Conservation (phyloP, 192 early-diverging fungal genomes). For the Diversispora epigaea region DNA sequence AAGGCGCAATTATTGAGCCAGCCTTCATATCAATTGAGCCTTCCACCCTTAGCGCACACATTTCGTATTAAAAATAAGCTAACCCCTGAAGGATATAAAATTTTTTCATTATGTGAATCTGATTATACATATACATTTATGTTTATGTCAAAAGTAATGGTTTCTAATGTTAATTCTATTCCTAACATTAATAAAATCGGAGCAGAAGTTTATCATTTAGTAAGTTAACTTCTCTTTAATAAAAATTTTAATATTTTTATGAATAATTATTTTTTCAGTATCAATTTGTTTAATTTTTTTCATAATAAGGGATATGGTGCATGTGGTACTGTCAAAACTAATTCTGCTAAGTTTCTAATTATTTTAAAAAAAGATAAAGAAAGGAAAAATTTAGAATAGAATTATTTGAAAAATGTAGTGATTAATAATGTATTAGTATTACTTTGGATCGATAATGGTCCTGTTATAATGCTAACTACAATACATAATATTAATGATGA, state of each 20-base stretch:
- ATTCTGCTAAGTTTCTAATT: background rate
- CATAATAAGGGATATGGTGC: slow-evolving; percentile 26
- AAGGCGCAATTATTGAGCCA: no score
- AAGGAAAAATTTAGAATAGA: slow-evolving; percentile 27
- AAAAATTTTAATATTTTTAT: slow-evolving; percentile 36
- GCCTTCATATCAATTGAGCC: no score
- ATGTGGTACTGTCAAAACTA: slow-evolving; percentile 32
- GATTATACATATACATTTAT: no score
- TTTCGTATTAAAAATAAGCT: no score
- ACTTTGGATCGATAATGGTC: slow-evolving; percentile 40
- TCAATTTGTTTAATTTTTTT: slow-evolving; percentile 32
- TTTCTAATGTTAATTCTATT: no score
- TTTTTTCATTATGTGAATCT: no score
- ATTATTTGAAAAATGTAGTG: slow-evolving; percentile 16
- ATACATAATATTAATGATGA: slow-evolving; percentile 32
- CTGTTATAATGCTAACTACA: slow-evolving; percentile 40
- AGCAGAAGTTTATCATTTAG: slow-evolving; percentile 35
- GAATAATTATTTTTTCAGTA: slow-evolving; percentile 40
- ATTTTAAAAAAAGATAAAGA: slow-evolving; percentile 15
- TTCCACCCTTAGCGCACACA: no score
- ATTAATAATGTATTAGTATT: slow-evolving; percentile 26
- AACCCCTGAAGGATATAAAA: no score
- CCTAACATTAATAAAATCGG: no score
- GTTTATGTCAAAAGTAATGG: no score
- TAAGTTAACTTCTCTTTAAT: slow-evolving; percentile 13